phyloP scores from a whole-genome alignment of 1,284 basidiomycete species.

The Chondrostereum purpureum region DNA sequence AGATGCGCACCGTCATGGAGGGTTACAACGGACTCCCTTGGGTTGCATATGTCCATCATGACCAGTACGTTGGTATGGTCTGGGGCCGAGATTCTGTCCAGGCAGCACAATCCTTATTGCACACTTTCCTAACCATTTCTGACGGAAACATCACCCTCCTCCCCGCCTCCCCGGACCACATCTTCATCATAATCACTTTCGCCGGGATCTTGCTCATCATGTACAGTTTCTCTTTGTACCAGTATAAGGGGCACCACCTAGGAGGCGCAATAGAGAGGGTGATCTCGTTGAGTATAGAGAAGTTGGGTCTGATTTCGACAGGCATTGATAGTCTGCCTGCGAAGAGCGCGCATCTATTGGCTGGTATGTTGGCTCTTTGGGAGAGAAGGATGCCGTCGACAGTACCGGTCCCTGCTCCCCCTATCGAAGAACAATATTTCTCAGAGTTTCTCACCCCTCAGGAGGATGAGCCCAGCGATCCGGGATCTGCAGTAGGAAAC shows the following conservation, averaged over 20 bases:
- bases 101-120: conserved; percentile 1
- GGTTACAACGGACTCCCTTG: background rate
- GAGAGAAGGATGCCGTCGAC: conserved; percentile 17
- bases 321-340: conserved; percentile 32
- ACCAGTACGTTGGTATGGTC: background rate
- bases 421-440: background rate
- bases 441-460: background rate
- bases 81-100: conserved; percentile 3
- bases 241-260: conserved; percentile 24
- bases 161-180: conserved; percentile 1
- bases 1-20: background rate
- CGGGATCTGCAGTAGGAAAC: conserved; percentile 10
- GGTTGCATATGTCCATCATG: background rate
- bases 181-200: conserved; percentile 6
- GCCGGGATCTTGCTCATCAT: conserved; percentile 1
- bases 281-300: conserved; percentile 26
- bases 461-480: background rate
- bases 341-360: conserved; percentile 32
- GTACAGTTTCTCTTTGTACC: conserved; percentile 28
- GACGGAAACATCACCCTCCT: conserved; percentile 1
- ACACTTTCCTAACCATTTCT: background rate
- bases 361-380: conserved; percentile 25
- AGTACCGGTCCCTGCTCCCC: background rate
- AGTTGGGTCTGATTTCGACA: conserved; percentile 24
- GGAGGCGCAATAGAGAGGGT: conserved; percentile 30